Conservation (phyloP, 2,329 filamentous ascomycete genomes). For the Sordariomycetes sp. region DNA sequence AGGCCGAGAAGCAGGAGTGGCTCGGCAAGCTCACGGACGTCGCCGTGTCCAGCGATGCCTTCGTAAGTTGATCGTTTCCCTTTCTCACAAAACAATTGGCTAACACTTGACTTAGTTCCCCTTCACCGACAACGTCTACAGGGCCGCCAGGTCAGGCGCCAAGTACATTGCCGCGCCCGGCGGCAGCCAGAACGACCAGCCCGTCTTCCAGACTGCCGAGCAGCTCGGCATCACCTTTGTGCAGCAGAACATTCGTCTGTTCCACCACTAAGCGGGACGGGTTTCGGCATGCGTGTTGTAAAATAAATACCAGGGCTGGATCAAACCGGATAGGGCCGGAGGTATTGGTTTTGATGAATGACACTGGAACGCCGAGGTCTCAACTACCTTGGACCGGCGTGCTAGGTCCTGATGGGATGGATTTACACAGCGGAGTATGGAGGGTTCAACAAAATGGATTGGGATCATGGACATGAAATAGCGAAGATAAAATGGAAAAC, state of each 20-base stretch:
- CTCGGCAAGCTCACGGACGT: conserved; percentile 69
- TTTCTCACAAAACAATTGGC: conserved; percentile 3
- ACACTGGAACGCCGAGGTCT: conserved; percentile 60
- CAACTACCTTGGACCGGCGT: conserved; percentile 5
- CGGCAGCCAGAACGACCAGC: conserved; percentile 74
- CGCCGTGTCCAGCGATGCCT: conserved; percentile 85
- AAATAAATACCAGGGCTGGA: neutral
- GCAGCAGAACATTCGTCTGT: conserved; percentile 85
- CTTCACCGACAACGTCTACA: conserved; percentile 96
- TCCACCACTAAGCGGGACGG: conserved; percentile 60
- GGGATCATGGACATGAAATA: neutral
- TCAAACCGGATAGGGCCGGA: neutral
- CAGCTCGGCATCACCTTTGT: conserved; percentile 88
- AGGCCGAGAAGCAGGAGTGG: conserved; percentile 78
- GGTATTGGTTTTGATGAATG: conserved; percentile 49
- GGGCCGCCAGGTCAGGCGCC: conserved; percentile 72
- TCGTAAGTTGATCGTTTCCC: conserved; percentile 45
- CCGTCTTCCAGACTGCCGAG: conserved; percentile 80
- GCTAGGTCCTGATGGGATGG: neutral
- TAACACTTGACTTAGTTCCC: conserved; percentile 55
- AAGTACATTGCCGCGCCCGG: conserved; percentile 94
- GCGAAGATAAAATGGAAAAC: neutral
- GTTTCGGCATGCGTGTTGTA: neutral
- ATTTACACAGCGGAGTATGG: conserved; percentile 1
- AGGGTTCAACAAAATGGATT: conserved; percentile 1